phyloP scores from a whole-genome alignment of 2,329 filamentous ascomycete species.

The Macrophomina pseudophaseolina region DNA sequence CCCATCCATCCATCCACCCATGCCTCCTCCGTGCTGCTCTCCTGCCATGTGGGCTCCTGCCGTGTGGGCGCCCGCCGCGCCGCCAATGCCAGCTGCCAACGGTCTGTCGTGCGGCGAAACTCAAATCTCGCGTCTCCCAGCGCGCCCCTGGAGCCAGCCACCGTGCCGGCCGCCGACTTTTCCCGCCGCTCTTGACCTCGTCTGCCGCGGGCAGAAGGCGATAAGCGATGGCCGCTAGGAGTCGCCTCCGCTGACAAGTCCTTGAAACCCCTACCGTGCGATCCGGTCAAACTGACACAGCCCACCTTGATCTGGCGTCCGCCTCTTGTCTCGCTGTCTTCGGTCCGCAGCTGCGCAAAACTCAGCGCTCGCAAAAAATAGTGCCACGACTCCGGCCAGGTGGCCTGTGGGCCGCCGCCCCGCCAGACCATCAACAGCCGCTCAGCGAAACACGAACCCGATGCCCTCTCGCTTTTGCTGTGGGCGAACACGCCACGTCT shows the following conservation, averaged over 20 bases:
- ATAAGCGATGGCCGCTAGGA: conserved; percentile 8
- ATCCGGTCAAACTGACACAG: background rate
- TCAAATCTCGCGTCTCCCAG: background rate
- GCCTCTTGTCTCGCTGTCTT: background rate
- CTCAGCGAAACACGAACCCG: conserved; percentile 1
- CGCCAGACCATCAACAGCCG: background rate
- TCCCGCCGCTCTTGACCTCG: background rate
- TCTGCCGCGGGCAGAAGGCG: background rate
- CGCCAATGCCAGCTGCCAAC: background rate
- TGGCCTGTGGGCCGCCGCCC: conserved; percentile 8
- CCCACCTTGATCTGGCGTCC: background rate
- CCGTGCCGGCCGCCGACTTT: background rate
- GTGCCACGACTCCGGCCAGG: background rate
- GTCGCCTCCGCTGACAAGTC: background rate
- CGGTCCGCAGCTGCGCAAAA: background rate
- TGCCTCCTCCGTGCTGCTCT: too few relatives aligned
- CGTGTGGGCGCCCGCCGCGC: background rate
- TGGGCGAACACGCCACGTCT: background rate
- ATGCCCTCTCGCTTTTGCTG: background rate
- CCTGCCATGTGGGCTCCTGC: background rate
- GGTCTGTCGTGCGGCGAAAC: background rate
- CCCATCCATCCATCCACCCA: background rate
- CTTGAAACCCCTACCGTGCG: conserved; percentile 17
- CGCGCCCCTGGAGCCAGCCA: too few relatives aligned
- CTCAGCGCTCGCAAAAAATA: background rate